phyloP scores from a whole-genome alignment of 768 basidiomycete species.

The Austroboletus festivus region DNA sequence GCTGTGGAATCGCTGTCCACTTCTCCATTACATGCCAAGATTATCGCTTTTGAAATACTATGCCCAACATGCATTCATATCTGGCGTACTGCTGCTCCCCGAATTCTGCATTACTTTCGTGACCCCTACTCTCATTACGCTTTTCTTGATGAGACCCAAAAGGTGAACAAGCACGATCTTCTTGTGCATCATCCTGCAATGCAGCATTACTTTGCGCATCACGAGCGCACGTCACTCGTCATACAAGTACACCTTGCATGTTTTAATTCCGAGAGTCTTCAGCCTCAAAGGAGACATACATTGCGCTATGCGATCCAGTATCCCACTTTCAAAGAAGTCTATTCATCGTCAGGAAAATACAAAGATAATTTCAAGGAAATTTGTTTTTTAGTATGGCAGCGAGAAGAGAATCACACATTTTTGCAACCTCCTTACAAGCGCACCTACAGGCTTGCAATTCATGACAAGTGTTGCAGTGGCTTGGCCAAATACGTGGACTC shows the following conservation, averaged over 20 bases:
- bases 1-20: constrained; percentile 33
- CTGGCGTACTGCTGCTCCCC: constrained; percentile 38
- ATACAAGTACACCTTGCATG: too few species aligned
- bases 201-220: too few species aligned
- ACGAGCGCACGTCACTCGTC: too few species aligned
- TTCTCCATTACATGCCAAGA: constrained; percentile 23
- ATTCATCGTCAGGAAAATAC: neutral
- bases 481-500: neutral
- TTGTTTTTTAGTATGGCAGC: neutral
- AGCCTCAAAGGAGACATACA: neutral
- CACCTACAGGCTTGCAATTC: neutral
- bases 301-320: neutral
- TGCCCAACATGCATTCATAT: constrained; percentile 33
- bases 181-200: constrained; percentile 21
- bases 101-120: constrained; percentile 28
- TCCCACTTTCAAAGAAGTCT: neutral
- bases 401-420: neutral
- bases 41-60: constrained; percentile 38
- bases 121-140: neutral
- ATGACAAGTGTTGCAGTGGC: neutral
- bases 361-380: too few species aligned
- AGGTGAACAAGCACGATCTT: neutral
- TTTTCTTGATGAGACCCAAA: neutral
- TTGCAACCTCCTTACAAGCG: neutral
- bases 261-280: too few species aligned